A percentile compares a stretch with the other conserved stretches of the same genome.
These are phyloP conservation scores for Eragrostis curvula DNA, from an alignment of 176 grass and related monocot species.

Conservation along the genomic window DNA sequence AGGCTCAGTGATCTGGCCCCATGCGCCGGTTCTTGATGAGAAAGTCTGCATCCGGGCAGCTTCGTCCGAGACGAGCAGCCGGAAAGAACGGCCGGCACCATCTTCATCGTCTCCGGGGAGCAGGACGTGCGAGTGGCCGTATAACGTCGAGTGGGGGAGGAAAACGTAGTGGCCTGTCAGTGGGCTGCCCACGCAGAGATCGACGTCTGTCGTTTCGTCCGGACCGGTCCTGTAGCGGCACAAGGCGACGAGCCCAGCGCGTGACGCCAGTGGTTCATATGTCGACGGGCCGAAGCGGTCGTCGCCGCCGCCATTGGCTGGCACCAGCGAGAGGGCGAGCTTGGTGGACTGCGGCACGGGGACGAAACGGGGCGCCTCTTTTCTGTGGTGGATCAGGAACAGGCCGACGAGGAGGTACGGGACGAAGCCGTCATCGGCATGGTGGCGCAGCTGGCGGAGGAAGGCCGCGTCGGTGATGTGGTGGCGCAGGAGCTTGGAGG, in stretches of 20 bases:
- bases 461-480: neutral
- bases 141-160: neutral
- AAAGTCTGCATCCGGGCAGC: neutral
- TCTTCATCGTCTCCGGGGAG: neutral
- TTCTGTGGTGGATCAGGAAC: neutral
- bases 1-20: neutral
- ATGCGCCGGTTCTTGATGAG: neutral
- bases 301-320: neutral
- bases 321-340: neutral
- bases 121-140: neutral
- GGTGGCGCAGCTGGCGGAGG: neutral
- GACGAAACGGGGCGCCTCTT: neutral
- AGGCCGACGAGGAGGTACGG: conserved; percentile 1
- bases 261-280: neutral
- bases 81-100: neutral
- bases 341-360: neutral
- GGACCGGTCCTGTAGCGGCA: neutral
- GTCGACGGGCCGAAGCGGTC: too few relatives aligned
- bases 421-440: neutral
- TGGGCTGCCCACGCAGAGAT: neutral
- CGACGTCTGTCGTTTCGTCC: neutral
- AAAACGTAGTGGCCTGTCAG: neutral
- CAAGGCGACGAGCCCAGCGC: neutral
- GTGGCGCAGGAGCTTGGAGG: neutral
- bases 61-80: neutral